Percentiles rank a stretch among this genome's conserved stretches.
These are phyloP conservation scores for Bremia lactucae DNA, from an alignment of 352 stramenopile species.

Conservation along the genomic window DNA sequence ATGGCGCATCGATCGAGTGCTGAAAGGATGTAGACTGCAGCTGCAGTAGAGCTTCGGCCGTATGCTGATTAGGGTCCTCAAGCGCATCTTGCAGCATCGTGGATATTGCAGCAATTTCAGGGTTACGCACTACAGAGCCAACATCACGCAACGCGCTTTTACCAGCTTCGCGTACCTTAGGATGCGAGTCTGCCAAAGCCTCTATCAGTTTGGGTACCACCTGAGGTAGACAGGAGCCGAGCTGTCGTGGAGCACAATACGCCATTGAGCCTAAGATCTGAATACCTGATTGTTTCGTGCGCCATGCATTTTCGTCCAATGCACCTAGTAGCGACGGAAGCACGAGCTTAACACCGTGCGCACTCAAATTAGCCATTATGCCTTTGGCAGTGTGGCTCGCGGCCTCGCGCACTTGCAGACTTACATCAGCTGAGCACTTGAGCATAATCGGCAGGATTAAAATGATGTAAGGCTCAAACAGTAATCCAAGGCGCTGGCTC, in stretches of 20 bases:
- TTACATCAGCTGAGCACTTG: conserved; percentile 95
- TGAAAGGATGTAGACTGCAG: conserved; percentile 97
- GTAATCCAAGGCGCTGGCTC: conserved; percentile 90
- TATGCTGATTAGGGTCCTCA: conserved; percentile 90
- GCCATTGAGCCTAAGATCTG: conserved; percentile 95
- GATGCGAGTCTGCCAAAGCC: conserved; percentile 96
- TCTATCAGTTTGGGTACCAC: conserved; percentile 97
- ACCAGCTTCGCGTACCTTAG: conserved; percentile 94
- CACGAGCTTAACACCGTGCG: conserved; percentile 98
- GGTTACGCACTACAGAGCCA: conserved; percentile 97
- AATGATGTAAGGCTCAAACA: conserved; percentile 98
- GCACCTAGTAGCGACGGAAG: conserved; percentile 94
- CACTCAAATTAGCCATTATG: conserved; percentile 98
- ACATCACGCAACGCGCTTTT: conserved; percentile 95
- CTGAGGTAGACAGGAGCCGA: conserved; percentile 95
- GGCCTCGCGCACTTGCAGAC: conserved; percentile 92
- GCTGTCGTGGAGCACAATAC: conserved; percentile 97
- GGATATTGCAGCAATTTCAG: conserved; percentile 96
- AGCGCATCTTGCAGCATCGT: conserved; percentile 91
- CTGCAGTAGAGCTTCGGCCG: conserved; percentile 91
- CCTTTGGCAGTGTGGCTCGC: conserved; percentile 89
- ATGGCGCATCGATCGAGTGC: conserved; percentile 99
- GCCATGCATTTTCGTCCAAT: conserved; percentile 90
- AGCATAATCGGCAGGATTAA: conserved; percentile 97
- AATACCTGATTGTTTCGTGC: conserved; percentile 98